Evolutionary conservation across 2,329 filamentous ascomycete genomes (phyloP).

Genomic region (Dactylella cylindrospora): DNA sequence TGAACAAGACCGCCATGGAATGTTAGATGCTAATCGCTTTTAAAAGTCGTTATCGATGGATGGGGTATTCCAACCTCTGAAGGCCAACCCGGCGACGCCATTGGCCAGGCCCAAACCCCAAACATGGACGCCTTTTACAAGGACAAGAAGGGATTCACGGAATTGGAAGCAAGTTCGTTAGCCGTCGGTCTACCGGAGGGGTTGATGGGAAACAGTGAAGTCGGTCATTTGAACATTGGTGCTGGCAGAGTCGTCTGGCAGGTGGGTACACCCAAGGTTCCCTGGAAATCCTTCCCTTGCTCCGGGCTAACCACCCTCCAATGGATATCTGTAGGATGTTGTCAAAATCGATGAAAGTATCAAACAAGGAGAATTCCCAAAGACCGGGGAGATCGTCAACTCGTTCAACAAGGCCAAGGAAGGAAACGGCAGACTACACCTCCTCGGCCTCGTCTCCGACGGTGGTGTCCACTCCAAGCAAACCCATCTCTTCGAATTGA

Average conservation of each 20-base stretch:
- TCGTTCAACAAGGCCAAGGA: conserved; percentile 78
- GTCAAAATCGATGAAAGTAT: conserved; percentile 93
- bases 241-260: conserved; percentile 98
- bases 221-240: conserved; percentile 97
- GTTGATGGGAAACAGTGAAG: conserved; percentile 98
- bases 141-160: conserved; percentile 78
- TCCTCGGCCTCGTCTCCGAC: conserved; percentile 89
- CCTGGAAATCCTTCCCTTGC: conserved; percentile 51
- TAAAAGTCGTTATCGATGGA: conserved; percentile 94
- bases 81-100: conserved; percentile 87
- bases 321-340: conserved; percentile 58
- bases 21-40: conserved; percentile 2
- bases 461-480: conserved; percentile 97
- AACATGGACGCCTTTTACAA: conserved; percentile 90
- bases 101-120: conserved; percentile 87
- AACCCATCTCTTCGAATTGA: conserved; percentile 81
- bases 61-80: conserved; percentile 81
- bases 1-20: conserved; percentile 49
- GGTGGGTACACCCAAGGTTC: no score
- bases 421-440: conserved; percentile 86
- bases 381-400: conserved; percentile 74
- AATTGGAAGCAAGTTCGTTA: conserved; percentile 92
- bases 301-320: neutral
- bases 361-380: conserved; percentile 77
- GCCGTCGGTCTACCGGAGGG: conserved; percentile 95